Percentiles rank a stretch among this genome's conserved stretches.
phyloP scores from a whole-genome alignment of 2,329 filamentous ascomycete genomes.

The Aspergillus proliferans region DNA sequence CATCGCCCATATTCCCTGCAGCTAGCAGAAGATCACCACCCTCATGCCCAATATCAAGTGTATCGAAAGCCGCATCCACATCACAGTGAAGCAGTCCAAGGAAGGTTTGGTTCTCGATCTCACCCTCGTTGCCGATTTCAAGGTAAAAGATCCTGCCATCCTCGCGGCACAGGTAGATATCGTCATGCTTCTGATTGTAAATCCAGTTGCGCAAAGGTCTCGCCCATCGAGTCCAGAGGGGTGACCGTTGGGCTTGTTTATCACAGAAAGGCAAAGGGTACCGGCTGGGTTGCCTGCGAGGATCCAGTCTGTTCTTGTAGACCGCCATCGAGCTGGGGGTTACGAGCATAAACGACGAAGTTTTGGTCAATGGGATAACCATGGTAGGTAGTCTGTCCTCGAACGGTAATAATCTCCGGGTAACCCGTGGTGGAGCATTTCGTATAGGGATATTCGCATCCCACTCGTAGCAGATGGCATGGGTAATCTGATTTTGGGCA shows the following conservation, averaged over 20 bases:
- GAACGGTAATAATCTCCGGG: constrained; percentile 25
- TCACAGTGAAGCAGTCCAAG: constrained; percentile 65
- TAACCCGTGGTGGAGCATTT: constrained; percentile 20
- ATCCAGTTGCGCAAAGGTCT: constrained; percentile 62
- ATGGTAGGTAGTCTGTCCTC: constrained; percentile 56
- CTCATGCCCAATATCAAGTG: constrained; percentile 54
- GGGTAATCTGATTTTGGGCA: constrained; percentile 38
- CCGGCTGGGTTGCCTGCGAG: constrained; percentile 17
- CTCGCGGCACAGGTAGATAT: constrained; percentile 80
- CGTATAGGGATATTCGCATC: constrained; percentile 37
- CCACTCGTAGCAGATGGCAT: constrained; percentile 49
- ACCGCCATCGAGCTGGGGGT: constrained; percentile 53
- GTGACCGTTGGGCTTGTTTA: constrained; percentile 28
- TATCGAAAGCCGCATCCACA: constrained; percentile 76
- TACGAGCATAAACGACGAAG: constrained; percentile 65
- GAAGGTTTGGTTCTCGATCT: constrained; percentile 51
- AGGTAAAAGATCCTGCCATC: constrained; percentile 74
- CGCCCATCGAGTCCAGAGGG: constrained; percentile 80
- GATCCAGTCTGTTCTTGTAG: constrained; percentile 37
- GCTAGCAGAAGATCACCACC: constrained; percentile 73
- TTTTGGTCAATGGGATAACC: constrained; percentile 64
- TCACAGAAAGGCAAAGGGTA: constrained; percentile 26
- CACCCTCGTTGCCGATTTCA: constrained; percentile 54
- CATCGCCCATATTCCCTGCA: constrained; percentile 71
- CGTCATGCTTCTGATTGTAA: constrained; percentile 62